phyloP scores from a whole-genome alignment of 106 monocot species.

The Acorus calamus region DNA sequence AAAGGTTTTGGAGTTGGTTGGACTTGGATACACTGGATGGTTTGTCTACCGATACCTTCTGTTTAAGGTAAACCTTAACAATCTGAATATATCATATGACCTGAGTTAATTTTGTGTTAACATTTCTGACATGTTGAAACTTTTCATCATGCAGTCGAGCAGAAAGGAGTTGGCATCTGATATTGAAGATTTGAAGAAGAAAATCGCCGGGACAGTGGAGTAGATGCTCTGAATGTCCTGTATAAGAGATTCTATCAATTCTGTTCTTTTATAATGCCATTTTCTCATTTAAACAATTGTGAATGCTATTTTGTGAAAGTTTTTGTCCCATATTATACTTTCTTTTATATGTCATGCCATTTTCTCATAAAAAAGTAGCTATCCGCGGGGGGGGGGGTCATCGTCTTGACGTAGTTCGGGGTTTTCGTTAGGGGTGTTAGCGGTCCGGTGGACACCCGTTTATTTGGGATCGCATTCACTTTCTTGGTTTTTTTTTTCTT shows the following conservation, averaged over 20 bases:
- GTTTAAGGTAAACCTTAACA: conserved; percentile 53
- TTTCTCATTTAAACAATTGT: not conserved
- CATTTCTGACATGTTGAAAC: not conserved
- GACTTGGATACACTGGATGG: conserved; percentile 89
- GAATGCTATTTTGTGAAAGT: not conserved
- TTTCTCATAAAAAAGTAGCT: too few relatives aligned
- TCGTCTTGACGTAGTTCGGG: too few relatives aligned
- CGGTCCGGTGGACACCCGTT: too few relatives aligned
- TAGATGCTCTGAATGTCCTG: conserved; percentile 6
- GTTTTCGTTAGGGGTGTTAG: too few relatives aligned
- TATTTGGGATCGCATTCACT: too few relatives aligned
- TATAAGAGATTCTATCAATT: not conserved
- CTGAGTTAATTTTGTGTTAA: not conserved
- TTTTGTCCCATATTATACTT: not conserved
- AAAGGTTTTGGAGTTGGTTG: conserved; percentile 79
- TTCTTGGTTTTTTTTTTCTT: too few relatives aligned
- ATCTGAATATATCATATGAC: not conserved
- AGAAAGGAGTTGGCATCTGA: conserved; percentile 50
- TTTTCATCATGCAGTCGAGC: conserved; percentile 28
- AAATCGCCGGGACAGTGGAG: conserved; percentile 42
- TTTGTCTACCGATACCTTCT: conserved; percentile 91
- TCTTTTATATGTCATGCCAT: too few relatives aligned
- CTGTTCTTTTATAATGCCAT: too few relatives aligned
- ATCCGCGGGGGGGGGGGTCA: too few relatives aligned
- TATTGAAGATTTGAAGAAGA: conserved; percentile 48